phyloP scores from a whole-genome alignment of 192 early-diverging fungal species.

The Diversispora epigaea region DNA sequence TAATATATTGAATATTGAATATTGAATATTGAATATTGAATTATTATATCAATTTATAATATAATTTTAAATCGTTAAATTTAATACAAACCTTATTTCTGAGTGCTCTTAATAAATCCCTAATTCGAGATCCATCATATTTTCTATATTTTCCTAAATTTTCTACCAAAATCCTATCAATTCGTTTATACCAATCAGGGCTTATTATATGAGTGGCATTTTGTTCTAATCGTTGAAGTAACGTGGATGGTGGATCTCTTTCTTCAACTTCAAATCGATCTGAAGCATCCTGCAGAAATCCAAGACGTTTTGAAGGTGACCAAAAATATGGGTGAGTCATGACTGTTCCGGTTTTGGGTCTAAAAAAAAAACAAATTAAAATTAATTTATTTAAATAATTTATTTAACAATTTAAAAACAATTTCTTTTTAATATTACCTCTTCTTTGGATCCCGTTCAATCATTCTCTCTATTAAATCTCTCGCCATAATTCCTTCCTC shows the following conservation, averaged over 20 bases:
- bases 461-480: slow-evolving; percentile 90
- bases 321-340: slow-evolving; percentile 96
- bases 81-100: slow-evolving; percentile 79
- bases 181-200: slow-evolving; percentile 70
- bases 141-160: slow-evolving; percentile 91
- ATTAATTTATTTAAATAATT: slow-evolving; percentile 6
- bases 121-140: slow-evolving; percentile 81
- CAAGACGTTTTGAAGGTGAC: slow-evolving; percentile 77
- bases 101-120: slow-evolving; percentile 86
- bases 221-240: slow-evolving; percentile 68
- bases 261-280: slow-evolving; percentile 92
- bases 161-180: slow-evolving; percentile 71
- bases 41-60: background rate
- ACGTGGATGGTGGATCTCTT: slow-evolving; percentile 62
- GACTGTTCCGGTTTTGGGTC: slow-evolving; percentile 74
- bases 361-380: slow-evolving; percentile 32
- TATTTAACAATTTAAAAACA: background rate
- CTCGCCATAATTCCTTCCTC: slow-evolving; percentile 80
- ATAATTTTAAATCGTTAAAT: background rate
- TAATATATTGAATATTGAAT: slow-evolving; percentile 16
- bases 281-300: slow-evolving; percentile 92
- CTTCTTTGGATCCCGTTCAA: slow-evolving; percentile 70
- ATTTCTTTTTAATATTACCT: slow-evolving; percentile 41
- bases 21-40: background rate
- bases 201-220: slow-evolving; percentile 62